phyloP scores from a whole-genome alignment of 208 protist species.

The Acanthamoeba culbertsoni region DNA sequence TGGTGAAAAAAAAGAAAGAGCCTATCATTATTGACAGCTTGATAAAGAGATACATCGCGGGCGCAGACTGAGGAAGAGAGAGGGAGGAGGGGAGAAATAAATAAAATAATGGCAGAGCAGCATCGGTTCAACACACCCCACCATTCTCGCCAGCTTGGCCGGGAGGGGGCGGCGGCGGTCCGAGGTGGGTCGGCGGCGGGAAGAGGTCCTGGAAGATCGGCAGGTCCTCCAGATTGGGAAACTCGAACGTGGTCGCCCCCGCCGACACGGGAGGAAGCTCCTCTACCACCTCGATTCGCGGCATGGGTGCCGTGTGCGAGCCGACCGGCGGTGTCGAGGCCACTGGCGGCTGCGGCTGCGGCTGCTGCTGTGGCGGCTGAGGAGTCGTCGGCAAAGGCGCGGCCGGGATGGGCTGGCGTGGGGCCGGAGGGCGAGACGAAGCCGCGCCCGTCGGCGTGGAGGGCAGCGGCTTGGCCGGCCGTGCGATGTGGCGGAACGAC shows the following conservation, averaged over 20 bases:
- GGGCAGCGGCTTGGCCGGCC: not conserved
- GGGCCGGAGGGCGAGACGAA: not conserved
- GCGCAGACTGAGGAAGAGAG: not conserved
- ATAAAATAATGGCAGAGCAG: not conserved
- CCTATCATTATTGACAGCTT: not conserved
- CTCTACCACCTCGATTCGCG: not conserved
- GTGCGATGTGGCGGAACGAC: not conserved
- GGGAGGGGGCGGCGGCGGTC: not conserved
- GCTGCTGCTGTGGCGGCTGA: not conserved
- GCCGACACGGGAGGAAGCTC: not conserved
- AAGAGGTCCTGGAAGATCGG: conserved; percentile 33
- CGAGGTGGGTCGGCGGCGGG: not conserved
- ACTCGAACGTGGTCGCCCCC: not conserved
- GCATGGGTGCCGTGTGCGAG: not conserved
- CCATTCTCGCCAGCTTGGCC: not conserved
- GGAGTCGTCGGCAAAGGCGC: not conserved
- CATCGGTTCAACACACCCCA: not conserved
- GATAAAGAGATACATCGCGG: not conserved
- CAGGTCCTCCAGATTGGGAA: conserved; percentile 33
- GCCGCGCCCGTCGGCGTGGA: too few species aligned
- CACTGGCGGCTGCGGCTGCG: not conserved
- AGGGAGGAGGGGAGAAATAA: not conserved
- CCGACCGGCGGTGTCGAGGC: not conserved
- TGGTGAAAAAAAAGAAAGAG: not conserved
- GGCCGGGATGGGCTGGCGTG: not conserved